A percentile compares a stretch with the other conserved stretches of the same genome.
Evolutionary conservation across 352 stramenopile species (phyloP).

Genomic region (Phytopythium delawarense): DNA sequence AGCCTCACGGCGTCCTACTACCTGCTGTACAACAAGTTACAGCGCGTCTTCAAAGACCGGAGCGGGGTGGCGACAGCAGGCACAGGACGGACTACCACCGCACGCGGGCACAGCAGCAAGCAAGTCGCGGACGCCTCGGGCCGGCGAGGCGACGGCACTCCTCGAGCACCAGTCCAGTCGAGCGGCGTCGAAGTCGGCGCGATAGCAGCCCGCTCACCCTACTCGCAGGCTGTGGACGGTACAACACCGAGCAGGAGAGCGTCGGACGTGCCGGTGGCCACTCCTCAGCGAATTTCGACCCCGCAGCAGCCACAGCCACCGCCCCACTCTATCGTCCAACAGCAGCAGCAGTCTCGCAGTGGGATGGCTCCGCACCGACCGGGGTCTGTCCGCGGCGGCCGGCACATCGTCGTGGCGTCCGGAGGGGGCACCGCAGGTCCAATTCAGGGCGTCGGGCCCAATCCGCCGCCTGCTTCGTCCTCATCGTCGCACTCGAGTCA

Average conservation of each 20-base stretch:
- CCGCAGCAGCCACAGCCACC: slow-evolving; percentile 5
- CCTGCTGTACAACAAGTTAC: slow-evolving; percentile 58
- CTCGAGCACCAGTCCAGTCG: neutral
- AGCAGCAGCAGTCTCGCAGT: neutral
- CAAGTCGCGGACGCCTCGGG: neutral
- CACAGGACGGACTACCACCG: slow-evolving; percentile 4
- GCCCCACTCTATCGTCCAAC: slow-evolving; percentile 5
- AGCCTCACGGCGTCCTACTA: slow-evolving; percentile 71
- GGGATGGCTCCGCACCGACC: slow-evolving; percentile 20
- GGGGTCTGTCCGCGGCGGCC: slow-evolving; percentile 41
- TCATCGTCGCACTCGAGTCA: slow-evolving; percentile 13
- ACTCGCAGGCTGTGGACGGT: neutral
- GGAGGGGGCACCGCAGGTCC: slow-evolving; percentile 10
- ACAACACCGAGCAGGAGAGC: neutral
- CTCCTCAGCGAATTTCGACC: slow-evolving; percentile 8
- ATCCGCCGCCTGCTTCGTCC: slow-evolving; percentile 13
- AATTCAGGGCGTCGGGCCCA: slow-evolving; percentile 19
- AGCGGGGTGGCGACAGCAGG: neutral
- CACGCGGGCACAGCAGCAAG: neutral
- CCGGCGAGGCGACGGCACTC: neutral
- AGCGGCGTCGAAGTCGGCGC: neutral
- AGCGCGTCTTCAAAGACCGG: slow-evolving; percentile 35
- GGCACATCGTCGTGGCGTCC: slow-evolving; percentile 39
- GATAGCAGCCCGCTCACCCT: neutral
- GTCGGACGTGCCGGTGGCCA: slow-evolving; percentile 2